Evolutionary conservation across 306 rosid genomes (phyloP).

Genomic region (Quercus cerris): DNA sequence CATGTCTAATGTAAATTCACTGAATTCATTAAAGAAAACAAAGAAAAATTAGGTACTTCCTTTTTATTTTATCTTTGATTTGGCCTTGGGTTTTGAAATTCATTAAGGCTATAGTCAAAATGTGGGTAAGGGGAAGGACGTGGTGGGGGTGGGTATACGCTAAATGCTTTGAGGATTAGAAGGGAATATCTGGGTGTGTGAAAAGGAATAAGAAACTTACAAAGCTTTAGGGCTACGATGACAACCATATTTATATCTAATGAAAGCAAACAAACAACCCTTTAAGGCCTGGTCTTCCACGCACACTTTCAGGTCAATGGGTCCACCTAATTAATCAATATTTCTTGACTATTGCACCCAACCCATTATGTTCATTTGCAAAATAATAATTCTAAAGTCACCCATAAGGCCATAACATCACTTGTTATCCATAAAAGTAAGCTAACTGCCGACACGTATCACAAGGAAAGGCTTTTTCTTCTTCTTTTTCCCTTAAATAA

Average conservation of each 20-base stretch:
- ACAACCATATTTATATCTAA: slow-evolving; percentile 27
- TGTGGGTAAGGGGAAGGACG: slow-evolving; percentile 18
- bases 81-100: slow-evolving; percentile 29
- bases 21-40: not conserved
- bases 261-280: slow-evolving; percentile 67
- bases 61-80: slow-evolving; percentile 11
- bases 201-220: slow-evolving; percentile 52
- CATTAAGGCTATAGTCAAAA: slow-evolving; percentile 12
- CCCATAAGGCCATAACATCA: not conserved
- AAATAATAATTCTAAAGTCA: slow-evolving; percentile 20
- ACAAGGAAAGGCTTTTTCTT: too few relatives aligned
- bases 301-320: slow-evolving; percentile 64
- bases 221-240: slow-evolving; percentile 36
- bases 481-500: too few relatives aligned
- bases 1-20: slow-evolving; percentile 2
- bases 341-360: slow-evolving; percentile 52
- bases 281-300: slow-evolving; percentile 30
- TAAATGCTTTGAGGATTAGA: slow-evolving; percentile 49
- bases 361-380: slow-evolving; percentile 31
- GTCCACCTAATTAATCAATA: slow-evolving; percentile 51
- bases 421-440: not conserved
- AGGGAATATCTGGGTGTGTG: slow-evolving; percentile 62
- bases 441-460: not conserved
- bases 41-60: not conserved
- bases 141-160: slow-evolving; percentile 26